Evolutionary conservation across 2,329 filamentous ascomycete genomes (phyloP).

Genomic region (Epichloe coenophiala): DNA sequence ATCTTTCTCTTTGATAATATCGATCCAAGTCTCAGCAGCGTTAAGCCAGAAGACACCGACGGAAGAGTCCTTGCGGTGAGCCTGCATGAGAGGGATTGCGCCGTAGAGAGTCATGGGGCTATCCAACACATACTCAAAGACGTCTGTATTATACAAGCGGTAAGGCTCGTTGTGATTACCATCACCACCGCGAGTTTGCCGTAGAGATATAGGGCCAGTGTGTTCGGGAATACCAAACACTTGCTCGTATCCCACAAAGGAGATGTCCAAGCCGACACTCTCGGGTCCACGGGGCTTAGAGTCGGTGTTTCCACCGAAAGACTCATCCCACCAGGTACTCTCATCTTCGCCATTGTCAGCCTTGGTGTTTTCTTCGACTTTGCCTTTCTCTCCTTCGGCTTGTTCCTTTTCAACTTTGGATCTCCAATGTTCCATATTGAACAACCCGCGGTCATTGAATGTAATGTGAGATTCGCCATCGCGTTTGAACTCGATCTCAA

Average conservation of each 20-base stretch:
- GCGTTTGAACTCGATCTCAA: conserved; percentile 73
- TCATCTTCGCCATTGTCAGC: conserved; percentile 51
- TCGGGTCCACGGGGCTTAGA: conserved; percentile 91
- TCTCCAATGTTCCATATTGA: conserved; percentile 95
- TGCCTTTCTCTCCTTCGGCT: conserved; percentile 40
- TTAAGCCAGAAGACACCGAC: conserved; percentile 98
- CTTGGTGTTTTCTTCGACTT: conserved; percentile 29
- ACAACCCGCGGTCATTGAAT: conserved; percentile 75
- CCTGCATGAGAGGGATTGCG: conserved; percentile 96
- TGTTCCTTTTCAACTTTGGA: conserved; percentile 68
- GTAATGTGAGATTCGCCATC: conserved; percentile 72
- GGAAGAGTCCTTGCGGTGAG: conserved; percentile 82
- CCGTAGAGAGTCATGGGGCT: conserved; percentile 98
- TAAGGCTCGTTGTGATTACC: conserved; percentile 84
- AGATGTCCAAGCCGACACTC: conserved; percentile 80
- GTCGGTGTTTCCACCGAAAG: conserved; percentile 90
- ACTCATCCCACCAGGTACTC: conserved; percentile 95
- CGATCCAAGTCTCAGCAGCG: conserved; percentile 92
- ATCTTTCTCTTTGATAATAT: conserved; percentile 70
- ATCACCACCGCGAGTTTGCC: conserved; percentile 77
- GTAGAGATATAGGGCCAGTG: conserved; percentile 74
- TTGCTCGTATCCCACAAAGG: conserved; percentile 81
- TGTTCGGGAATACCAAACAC: conserved; percentile 94
- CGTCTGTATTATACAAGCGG: conserved; percentile 87
- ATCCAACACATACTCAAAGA: conserved; percentile 94